Evolutionary conservation across 2,329 filamentous ascomycete species (phyloP).

Genomic region (Xylariomycetidae sp.): DNA sequence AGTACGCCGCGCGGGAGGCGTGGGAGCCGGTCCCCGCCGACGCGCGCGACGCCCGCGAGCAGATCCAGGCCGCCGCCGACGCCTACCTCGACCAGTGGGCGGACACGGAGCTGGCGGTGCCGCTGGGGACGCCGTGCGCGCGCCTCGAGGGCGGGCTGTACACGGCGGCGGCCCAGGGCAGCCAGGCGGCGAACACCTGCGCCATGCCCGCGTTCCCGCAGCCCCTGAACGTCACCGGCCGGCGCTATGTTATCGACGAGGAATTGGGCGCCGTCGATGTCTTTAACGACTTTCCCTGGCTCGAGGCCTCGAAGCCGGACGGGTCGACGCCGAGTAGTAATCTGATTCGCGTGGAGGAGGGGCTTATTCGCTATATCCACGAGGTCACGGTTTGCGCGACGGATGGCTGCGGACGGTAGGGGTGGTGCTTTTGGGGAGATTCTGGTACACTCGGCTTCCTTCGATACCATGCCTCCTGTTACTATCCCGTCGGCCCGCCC

Average conservation of each 20-base stretch:
- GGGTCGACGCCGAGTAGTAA: constrained; percentile 23
- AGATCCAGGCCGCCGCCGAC: constrained; percentile 25
- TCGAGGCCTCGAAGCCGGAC: constrained; percentile 17
- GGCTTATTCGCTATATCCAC: constrained; percentile 26
- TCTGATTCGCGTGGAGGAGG: constrained; percentile 23
- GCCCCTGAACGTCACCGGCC: constrained; percentile 18
- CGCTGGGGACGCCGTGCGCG: constrained; percentile 25
- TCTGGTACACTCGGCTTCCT: too few species aligned
- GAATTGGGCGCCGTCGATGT: constrained; percentile 23
- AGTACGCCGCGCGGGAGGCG: constrained; percentile 22
- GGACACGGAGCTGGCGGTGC: constrained; percentile 17
- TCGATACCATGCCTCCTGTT: too few species aligned
- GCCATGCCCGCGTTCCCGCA: constrained; percentile 23
- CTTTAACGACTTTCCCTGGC: constrained; percentile 26
- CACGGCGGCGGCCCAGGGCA: constrained; percentile 13
- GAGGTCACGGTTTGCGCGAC: constrained; percentile 20
- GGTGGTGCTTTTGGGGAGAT: too few species aligned
- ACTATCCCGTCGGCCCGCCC: too few species aligned
- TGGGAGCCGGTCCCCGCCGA: constrained; percentile 25
- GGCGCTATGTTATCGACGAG: constrained; percentile 27
- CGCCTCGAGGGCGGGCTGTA: constrained; percentile 26
- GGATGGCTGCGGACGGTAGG: constrained; percentile 18
- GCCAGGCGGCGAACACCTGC: constrained; percentile 21
- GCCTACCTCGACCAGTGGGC: constrained; percentile 25
- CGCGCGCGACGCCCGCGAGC: constrained; percentile 20